Percentiles rank a stretch among this genome's conserved stretches.
Conservation (phyloP, 805 yeast genomes). For the Zygotorulaspora chibaensis region DNA sequence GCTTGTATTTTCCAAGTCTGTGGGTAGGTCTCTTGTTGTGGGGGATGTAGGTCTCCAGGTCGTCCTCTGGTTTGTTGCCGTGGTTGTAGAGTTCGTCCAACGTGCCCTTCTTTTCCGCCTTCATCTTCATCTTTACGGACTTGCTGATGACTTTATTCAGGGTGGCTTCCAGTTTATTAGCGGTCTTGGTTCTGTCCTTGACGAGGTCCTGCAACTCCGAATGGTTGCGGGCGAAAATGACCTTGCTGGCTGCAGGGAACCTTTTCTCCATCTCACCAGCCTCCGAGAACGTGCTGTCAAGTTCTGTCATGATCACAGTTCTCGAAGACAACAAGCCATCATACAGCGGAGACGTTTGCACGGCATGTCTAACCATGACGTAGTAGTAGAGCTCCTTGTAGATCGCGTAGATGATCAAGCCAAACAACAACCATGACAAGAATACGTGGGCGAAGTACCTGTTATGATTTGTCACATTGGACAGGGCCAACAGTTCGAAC, state of each 20-base stretch:
- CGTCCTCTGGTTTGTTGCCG: slow-evolving; percentile 52
- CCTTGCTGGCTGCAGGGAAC: slow-evolving; percentile 58
- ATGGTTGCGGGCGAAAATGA: slow-evolving; percentile 64
- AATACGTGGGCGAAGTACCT: slow-evolving; percentile 72
- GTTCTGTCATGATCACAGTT: slow-evolving; percentile 67
- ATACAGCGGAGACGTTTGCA: slow-evolving; percentile 68
- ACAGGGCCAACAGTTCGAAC: slow-evolving; percentile 59
- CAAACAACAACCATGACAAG: slow-evolving; percentile 69
- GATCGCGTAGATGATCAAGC: slow-evolving; percentile 57
- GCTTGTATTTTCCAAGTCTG: slow-evolving; percentile 47
- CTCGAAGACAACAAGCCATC: slow-evolving; percentile 66
- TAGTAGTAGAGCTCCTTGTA: slow-evolving; percentile 74
- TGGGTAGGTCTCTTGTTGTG: slow-evolving; percentile 81
- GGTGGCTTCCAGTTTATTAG: slow-evolving; percentile 60
- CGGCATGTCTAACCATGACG: slow-evolving; percentile 64
- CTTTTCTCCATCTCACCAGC: slow-evolving; percentile 50
- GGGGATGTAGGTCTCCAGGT: slow-evolving; percentile 57
- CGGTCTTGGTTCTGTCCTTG: slow-evolving; percentile 60
- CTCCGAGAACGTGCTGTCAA: slow-evolving; percentile 47
- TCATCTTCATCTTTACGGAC: slow-evolving; percentile 52
- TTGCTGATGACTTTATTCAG: slow-evolving; percentile 56
- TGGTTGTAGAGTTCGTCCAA: slow-evolving; percentile 30
- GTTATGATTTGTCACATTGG: slow-evolving; percentile 60
- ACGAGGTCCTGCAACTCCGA: slow-evolving; percentile 51
- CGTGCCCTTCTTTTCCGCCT: slow-evolving; percentile 54